Evolutionary conservation across 192 early-diverging fungal species (phyloP).

Genomic region (Helicostylum pulchrum): DNA sequence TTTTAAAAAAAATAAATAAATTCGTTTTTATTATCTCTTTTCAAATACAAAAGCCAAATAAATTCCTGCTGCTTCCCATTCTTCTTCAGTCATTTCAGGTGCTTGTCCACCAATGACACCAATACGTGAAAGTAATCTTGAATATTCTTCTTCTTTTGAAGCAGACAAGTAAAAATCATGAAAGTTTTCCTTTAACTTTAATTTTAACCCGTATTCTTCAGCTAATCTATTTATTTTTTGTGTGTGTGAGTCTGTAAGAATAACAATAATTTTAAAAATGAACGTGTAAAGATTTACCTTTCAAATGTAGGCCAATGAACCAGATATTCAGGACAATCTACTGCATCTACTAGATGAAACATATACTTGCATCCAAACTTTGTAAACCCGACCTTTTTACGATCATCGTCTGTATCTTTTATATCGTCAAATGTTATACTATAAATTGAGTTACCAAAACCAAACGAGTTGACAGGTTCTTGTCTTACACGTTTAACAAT

Average conservation of each 20-base stretch:
- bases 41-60: constrained; percentile 74
- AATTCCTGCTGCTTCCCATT: constrained; percentile 91
- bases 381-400: constrained; percentile 41
- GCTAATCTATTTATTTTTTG: constrained; percentile 67
- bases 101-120: constrained; percentile 68
- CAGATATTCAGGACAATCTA: constrained; percentile 95
- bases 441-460: constrained; percentile 90
- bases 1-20: constrained; percentile 3
- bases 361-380: constrained; percentile 81
- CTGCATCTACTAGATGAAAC: constrained; percentile 93
- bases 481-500: constrained; percentile 54
- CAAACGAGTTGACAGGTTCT: constrained; percentile 36
- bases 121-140: constrained; percentile 75
- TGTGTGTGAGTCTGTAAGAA: not conserved
- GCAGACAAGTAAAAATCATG: constrained; percentile 78
- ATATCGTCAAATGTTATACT: constrained; percentile 76
- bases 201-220: constrained; percentile 73
- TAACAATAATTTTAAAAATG: not conserved
- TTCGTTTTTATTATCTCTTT: constrained; percentile 34
- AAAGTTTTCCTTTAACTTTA: constrained; percentile 72
- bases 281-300: constrained; percentile 40
- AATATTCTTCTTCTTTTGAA: constrained; percentile 46
- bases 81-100: constrained; percentile 65
- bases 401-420: constrained; percentile 33
- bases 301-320: constrained; percentile 82